Base-by-base conservation (phyloP, 2,329 filamentous ascomycete genomes). In the Nakataea oryzae region DNA sequence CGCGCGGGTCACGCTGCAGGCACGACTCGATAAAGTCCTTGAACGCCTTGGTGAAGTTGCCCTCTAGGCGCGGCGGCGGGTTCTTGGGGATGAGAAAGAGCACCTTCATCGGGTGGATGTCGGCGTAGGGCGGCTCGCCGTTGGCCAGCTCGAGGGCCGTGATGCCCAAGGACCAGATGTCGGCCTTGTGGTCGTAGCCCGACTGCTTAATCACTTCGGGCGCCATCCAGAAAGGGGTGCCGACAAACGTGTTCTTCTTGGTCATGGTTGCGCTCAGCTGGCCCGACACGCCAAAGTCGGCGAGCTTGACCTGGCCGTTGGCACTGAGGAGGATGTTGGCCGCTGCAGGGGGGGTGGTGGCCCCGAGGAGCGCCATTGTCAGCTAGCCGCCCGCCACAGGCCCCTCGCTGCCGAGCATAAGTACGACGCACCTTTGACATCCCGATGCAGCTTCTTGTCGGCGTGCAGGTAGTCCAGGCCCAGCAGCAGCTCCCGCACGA, bases 161-260 rank as follows among this genome's bases (percentile, higher is more conserved):
- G 72, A 97, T 97, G 54, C 93, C 93, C 24, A 97, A 79, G 1
- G 93, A 97, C 93, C 93, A 97, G 63, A 97, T 96, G 72, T 97
- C 93, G 57, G 93, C 93, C 77, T 97, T 97, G 77, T 96, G 91
- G 74, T 97, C 93, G 78, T 97, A 97, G 59, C 93, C 93, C 63
- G 92, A 96, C 74, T 99, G 93, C 77, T 96, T 96, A 74, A 99
- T 99, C 62, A 97, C 93, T 76, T 99, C 93, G 13, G 93, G 93
- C 3, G 95, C 93, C 93, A 99, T 99, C 95, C 95, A 99, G 73
- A 97, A 99, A 1, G 95, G 93, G 0, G 93, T 97, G 41, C 95
- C 95, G 34, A 99, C 93, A 74, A 97, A 99, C 0, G 93, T 97
- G 73, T 97, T 97, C 79, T 97, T 97, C 81, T 97, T 97, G 65